Evolutionary conservation across 2,329 filamentous ascomycete genomes (phyloP).

Genomic region (Botrytis galanthina): DNA sequence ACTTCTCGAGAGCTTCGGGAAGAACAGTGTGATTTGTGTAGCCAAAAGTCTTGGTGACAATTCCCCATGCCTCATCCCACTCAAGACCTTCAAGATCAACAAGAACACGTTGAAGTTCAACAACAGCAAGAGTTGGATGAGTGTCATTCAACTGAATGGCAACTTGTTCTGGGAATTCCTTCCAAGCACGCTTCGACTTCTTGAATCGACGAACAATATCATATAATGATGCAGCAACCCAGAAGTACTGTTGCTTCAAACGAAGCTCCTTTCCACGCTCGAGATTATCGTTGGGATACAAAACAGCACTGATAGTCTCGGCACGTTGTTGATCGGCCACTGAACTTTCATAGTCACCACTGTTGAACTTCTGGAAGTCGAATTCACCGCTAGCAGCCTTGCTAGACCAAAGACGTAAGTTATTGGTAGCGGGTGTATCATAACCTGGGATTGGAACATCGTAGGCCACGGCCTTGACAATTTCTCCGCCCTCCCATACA

Average conservation of each 20-base stretch:
- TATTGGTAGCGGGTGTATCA: conserved; percentile 87
- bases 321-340: conserved; percentile 97
- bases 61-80: conserved; percentile 90
- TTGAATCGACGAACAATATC: conserved; percentile 98
- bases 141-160: conserved; percentile 98
- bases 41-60: conserved; percentile 76
- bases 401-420: conserved; percentile 94
- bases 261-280: conserved; percentile 95
- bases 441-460: conserved; percentile 92
- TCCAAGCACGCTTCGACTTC: conserved; percentile 90
- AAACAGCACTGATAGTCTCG: conserved; percentile 96
- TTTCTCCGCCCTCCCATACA: conserved; percentile 90
- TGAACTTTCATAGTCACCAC: conserved; percentile 90
- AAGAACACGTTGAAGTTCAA: conserved; percentile 91
- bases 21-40: conserved; percentile 99
- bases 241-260: conserved; percentile 99
- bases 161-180: conserved; percentile 87
- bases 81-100: conserved; percentile 85
- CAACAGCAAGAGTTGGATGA: conserved; percentile 92
- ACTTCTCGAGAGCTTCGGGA: conserved; percentile 96
- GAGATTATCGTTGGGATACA: conserved; percentile 97
- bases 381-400: conserved; percentile 97
- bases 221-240: conserved; percentile 93
- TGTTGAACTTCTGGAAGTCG: conserved; percentile 99
- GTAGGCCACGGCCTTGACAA: conserved; percentile 87